Conservation (phyloP, 1,284 basidiomycete species). For the Austropuccinia psidii region DNA sequence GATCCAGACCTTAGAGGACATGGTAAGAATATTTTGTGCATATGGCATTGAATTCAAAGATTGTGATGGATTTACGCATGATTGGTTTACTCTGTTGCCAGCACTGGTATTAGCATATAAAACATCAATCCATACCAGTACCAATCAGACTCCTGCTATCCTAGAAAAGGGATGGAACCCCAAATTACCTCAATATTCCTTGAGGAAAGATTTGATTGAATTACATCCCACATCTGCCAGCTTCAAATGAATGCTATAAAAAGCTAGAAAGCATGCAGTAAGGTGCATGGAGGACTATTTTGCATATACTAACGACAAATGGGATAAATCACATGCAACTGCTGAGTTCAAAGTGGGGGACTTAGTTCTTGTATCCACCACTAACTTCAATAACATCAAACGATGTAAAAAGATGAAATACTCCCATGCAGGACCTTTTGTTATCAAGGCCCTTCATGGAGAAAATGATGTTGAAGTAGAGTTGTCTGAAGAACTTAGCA, state of each 20-base stretch:
- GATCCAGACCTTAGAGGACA: too few relatives aligned
- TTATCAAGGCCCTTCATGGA: not conserved
- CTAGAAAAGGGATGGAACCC: too few relatives aligned
- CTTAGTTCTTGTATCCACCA: not conserved
- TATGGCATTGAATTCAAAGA: too few relatives aligned
- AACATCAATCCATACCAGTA: too few relatives aligned
- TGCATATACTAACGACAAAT: not conserved
- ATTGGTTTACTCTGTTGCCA: too few relatives aligned
- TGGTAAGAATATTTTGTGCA: too few relatives aligned
- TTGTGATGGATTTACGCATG: too few relatives aligned
- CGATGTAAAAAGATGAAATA: constrained; percentile 1
- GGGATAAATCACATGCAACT: not conserved
- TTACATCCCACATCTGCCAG: not conserved
- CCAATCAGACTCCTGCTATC: too few relatives aligned
- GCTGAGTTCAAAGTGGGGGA: not conserved
- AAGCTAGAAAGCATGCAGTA: not conserved
- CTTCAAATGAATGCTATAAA: not conserved
- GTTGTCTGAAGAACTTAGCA: not conserved
- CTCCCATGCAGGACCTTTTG: constrained; percentile 2
- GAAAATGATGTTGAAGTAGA: not conserved
- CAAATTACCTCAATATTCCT: too few relatives aligned
- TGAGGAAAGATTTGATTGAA: too few relatives aligned
- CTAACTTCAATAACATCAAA: not conserved
- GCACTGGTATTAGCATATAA: too few relatives aligned
- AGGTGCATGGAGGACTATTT: not conserved